phyloP scores from a whole-genome alignment of 2,329 filamentous ascomycete genomes.

The Cadophora sp. region DNA sequence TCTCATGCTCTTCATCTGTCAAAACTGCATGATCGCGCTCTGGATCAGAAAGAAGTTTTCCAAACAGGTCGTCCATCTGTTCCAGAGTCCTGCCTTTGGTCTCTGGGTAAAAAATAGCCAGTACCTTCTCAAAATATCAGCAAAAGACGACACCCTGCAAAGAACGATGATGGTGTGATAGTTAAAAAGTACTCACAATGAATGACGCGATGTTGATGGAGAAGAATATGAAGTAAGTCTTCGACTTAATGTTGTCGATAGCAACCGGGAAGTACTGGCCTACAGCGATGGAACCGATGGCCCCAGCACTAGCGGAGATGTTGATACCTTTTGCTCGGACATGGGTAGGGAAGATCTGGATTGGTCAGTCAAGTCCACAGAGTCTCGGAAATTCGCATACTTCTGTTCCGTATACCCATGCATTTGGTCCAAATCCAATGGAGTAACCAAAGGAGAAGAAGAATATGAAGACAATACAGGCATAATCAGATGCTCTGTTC shows the following conservation, averaged over 20 bases:
- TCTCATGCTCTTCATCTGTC: background rate
- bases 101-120: conserved; percentile 53
- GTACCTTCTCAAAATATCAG: conserved; percentile 42
- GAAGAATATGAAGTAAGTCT: conserved; percentile 65
- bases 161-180: too few species aligned
- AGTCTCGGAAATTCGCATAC: conserved; percentile 41
- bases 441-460: conserved; percentile 64
- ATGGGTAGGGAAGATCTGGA: conserved; percentile 60
- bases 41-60: conserved; percentile 16
- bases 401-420: conserved; percentile 67
- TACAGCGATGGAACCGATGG: conserved; percentile 61
- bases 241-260: conserved; percentile 55
- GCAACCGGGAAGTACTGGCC: conserved; percentile 63
- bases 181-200: conserved; percentile 44
- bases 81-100: conserved; percentile 54
- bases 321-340: conserved; percentile 63
- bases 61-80: conserved; percentile 53
- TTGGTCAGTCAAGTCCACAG: conserved; percentile 37
- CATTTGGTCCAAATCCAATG: conserved; percentile 61
- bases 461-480: conserved; percentile 62
- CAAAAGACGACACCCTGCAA: background rate
- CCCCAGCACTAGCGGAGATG: conserved; percentile 59
- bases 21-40: background rate
- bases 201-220: conserved; percentile 56
- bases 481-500: conserved; percentile 55